These are phyloP conservation scores for Haberlea rhodopensis DNA, from an alignment of 257 asterid species.

Conservation along the genomic window DNA sequence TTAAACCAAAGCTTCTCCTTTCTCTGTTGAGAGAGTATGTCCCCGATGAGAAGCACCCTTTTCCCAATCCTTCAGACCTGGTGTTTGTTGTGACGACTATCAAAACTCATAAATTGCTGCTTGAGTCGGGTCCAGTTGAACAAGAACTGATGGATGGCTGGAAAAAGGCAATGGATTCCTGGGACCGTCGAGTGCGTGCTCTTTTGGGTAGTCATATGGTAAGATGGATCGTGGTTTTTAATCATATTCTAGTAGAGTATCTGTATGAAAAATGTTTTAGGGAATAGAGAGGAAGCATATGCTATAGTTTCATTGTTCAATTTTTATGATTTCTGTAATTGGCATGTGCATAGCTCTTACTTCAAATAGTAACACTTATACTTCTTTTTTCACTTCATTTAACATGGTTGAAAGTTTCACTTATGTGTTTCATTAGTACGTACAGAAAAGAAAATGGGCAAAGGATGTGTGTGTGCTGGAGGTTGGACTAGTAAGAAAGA, in stretches of 20 bases:
- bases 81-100: slow-evolving; percentile 53
- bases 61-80: slow-evolving; percentile 58
- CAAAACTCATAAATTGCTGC: slow-evolving; percentile 55
- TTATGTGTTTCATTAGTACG: no score
- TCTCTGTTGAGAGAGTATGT: slow-evolving; percentile 61
- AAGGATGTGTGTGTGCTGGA: slow-evolving; percentile 4
- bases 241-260: neutral
- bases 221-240: neutral
- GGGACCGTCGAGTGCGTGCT: slow-evolving; percentile 62
- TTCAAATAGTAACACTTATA: neutral
- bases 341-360: neutral
- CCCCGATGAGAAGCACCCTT: slow-evolving; percentile 69
- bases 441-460: neutral
- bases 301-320: neutral
- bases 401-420: neutral
- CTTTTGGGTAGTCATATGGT: slow-evolving; percentile 67
- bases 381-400: neutral
- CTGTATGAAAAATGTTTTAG: neutral
- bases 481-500: neutral
- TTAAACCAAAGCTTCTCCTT: slow-evolving; percentile 66
- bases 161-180: slow-evolving; percentile 73
- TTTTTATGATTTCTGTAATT: neutral
- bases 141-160: slow-evolving; percentile 48
- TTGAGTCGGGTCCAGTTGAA: slow-evolving; percentile 39
- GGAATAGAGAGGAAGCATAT: neutral